These are phyloP conservation scores for Carex scoparia DNA, from an alignment of 176 grass and related monocot genomes.

Conservation along the genomic window DNA sequence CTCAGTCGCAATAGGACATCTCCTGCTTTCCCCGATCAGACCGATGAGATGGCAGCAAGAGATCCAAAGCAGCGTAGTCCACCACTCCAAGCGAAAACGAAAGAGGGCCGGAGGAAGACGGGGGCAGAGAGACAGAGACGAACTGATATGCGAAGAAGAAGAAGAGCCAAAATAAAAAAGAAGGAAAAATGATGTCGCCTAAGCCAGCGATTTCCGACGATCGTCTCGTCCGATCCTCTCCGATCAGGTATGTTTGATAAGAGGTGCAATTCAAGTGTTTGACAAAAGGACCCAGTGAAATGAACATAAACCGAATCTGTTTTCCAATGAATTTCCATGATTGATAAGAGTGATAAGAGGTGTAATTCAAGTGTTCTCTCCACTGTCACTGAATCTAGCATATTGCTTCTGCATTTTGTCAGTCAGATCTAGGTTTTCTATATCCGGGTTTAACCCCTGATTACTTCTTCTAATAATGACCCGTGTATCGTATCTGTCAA, in stretches of 20 bases:
- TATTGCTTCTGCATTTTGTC: not conserved
- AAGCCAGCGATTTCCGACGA: constrained; percentile 28
- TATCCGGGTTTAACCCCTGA: not conserved
- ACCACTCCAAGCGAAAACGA: not conserved
- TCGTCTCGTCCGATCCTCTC: constrained; percentile 22
- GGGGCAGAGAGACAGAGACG: constrained; percentile 3
- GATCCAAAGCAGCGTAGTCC: not conserved
- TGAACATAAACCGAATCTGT: not conserved
- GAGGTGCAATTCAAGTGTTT: not conserved
- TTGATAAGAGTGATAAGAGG: not conserved
- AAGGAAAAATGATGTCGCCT: constrained; percentile 40
- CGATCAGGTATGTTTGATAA: constrained; percentile 16
- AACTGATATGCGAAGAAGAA: constrained; percentile 9
- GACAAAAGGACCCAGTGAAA: not conserved
- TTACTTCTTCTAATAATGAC: not conserved
- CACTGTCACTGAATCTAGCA: not conserved
- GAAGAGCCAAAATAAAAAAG: constrained; percentile 14
- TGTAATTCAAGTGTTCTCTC: not conserved
- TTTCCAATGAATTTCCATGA: not conserved
- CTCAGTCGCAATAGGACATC: not conserved
- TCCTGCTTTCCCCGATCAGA: not conserved
- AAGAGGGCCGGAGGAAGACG: not conserved
- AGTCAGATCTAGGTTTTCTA: constrained; percentile 10
- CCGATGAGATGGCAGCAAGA: not conserved
- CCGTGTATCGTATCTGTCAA: not conserved